phyloP scores from a whole-genome alignment of 176 grass and related monocot species.

The Hsuehochloa calcarea region DNA sequence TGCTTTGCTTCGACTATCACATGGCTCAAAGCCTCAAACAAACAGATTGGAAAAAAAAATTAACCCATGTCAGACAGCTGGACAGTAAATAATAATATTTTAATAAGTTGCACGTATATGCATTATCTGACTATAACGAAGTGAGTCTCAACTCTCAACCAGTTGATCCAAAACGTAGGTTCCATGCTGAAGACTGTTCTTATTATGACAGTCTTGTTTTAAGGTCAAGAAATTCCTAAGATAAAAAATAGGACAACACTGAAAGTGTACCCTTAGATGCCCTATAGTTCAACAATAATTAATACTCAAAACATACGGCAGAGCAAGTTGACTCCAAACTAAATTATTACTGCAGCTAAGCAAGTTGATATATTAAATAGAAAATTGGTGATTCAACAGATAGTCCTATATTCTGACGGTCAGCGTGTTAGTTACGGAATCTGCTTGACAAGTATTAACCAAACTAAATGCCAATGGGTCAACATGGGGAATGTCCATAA shows the following conservation, averaged over 20 bases:
- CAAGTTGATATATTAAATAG: constrained; percentile 17
- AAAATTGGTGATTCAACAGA: not conserved
- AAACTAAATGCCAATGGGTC: constrained; percentile 22
- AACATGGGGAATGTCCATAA: constrained; percentile 18
- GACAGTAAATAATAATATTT: not conserved
- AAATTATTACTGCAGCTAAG: constrained; percentile 17
- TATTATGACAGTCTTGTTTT: not conserved
- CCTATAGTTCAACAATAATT: not conserved
- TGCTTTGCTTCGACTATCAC: not conserved
- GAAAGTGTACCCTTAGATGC: not conserved
- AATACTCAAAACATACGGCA: constrained; percentile 15
- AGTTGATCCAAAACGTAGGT: not conserved
- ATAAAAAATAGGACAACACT: not conserved
- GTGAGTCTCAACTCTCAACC: not conserved
- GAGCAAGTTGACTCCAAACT: constrained; percentile 25
- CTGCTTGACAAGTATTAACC: not conserved
- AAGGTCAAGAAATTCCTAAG: not conserved
- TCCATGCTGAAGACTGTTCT: constrained; percentile 1
- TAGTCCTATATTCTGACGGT: not conserved
- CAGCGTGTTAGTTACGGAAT: constrained; percentile 15
- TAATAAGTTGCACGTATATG: not conserved
- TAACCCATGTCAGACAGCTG: not conserved
- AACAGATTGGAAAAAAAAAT: not conserved
- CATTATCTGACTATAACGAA: not conserved
- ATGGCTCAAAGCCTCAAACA: not conserved